Evolutionary conservation across 2,329 filamentous ascomycete species (phyloP).

Genomic region (Aureobasidium leucospermi): DNA sequence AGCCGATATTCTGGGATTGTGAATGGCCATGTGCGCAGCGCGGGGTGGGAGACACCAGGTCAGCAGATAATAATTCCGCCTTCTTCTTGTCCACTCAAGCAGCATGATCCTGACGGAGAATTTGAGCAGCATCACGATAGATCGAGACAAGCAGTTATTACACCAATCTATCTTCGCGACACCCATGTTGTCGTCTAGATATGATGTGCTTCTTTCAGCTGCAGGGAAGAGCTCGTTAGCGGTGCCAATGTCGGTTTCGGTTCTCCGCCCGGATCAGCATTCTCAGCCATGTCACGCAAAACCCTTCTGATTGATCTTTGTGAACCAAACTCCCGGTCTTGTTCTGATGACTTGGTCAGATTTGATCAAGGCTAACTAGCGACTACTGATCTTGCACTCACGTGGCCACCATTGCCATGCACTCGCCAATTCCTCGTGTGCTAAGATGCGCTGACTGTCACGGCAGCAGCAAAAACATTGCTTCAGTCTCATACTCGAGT

Average conservation of each 20-base stretch:
- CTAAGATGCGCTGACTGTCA: too few species aligned
- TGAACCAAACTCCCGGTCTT: slow-evolving; percentile 8
- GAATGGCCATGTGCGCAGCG: slow-evolving; percentile 1
- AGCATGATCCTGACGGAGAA: neutral
- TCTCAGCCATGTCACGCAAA: slow-evolving; percentile 7
- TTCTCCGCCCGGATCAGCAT: slow-evolving; percentile 15
- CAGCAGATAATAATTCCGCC: neutral
- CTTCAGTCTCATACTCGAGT: neutral
- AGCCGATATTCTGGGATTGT: neutral
- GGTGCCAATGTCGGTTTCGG: slow-evolving; percentile 2
- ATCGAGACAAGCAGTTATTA: neutral
- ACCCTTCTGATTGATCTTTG: neutral
- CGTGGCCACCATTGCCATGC: slow-evolving; percentile 2
- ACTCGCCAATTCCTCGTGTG: too few species aligned
- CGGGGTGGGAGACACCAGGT: neutral
- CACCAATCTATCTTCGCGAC: neutral
- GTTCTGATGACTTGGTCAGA: neutral
- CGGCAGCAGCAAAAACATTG: too few species aligned
- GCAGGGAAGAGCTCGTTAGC: slow-evolving; percentile 2
- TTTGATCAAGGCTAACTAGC: neutral
- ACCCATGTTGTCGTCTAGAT: neutral
- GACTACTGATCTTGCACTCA: slow-evolving; percentile 1
- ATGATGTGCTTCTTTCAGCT: neutral
- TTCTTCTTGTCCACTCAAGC: neutral
- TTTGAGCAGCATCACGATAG: neutral